Evolutionary conservation across 305 asterid species (phyloP).

Genomic region (Rubia balearica): DNA sequence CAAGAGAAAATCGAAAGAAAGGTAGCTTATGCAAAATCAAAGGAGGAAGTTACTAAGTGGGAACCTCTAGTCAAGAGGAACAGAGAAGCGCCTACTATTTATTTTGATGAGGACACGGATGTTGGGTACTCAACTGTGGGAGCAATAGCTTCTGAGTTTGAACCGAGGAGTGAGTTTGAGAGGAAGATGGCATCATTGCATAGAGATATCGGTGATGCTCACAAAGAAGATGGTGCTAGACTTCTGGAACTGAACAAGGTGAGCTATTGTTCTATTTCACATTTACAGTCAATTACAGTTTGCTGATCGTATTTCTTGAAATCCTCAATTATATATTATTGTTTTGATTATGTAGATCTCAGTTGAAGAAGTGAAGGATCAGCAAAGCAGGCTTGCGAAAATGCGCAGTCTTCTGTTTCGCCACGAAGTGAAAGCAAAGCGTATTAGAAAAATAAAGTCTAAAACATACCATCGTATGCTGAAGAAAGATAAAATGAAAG

Average conservation of each 20-base stretch:
- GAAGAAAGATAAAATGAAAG: conserved; percentile 66
- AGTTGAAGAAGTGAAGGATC: conserved; percentile 61
- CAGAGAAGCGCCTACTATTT: conserved; percentile 84
- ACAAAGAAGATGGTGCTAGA: conserved; percentile 75
- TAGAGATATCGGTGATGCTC: conserved; percentile 72
- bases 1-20: conserved; percentile 55
- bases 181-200: conserved; percentile 68
- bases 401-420: conserved; percentile 79
- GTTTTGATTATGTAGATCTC: conserved; percentile 39
- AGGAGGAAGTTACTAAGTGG: conserved; percentile 73
- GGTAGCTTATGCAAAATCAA: conserved; percentile 52
- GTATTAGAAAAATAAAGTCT: conserved; percentile 79
- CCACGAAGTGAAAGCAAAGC: conserved; percentile 75
- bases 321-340: neutral
- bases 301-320: neutral
- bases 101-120: conserved; percentile 60
- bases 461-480: conserved; percentile 71
- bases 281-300: neutral
- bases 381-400: conserved; percentile 56
- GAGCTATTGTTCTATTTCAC: conserved; percentile 8
- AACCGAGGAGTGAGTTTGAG: conserved; percentile 87
- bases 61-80: conserved; percentile 75
- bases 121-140: conserved; percentile 75
- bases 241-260: conserved; percentile 94
- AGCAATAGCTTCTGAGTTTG: conserved; percentile 83